These are phyloP conservation scores for Leccinum laetum DNA, from an alignment of 1,284 basidiomycete species.

Conservation along the genomic window DNA sequence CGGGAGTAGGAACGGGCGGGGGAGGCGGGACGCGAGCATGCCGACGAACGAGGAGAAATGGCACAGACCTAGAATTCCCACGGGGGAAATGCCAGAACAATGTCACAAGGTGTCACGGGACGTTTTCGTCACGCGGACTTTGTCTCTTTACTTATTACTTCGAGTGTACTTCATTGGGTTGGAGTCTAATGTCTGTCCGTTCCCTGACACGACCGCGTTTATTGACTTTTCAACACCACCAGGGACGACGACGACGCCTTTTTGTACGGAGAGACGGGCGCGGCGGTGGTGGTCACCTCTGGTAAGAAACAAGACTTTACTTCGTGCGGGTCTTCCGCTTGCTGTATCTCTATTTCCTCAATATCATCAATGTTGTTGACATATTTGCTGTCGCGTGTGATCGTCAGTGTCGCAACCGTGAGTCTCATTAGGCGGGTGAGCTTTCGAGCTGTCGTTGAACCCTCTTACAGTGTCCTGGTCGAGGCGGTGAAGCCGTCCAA, in stretches of 20 bases:
- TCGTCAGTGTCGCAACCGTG: constrained; percentile 55
- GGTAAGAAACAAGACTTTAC: constrained; percentile 41
- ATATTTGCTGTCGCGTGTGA: constrained; percentile 35
- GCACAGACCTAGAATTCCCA: too few species aligned
- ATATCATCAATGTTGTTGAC: constrained; percentile 39
- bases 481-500: constrained; percentile 45
- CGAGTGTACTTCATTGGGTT: constrained; percentile 8
- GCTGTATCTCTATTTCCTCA: constrained; percentile 37
- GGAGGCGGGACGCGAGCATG: constrained; percentile 9
- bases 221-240: constrained; percentile 26
- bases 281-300: constrained; percentile 38
- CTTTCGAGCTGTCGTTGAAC: constrained; percentile 18
- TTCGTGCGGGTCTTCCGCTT: constrained; percentile 23
- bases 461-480: constrained; percentile 43
- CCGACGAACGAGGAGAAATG: background rate
- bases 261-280: constrained; percentile 61
- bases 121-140: constrained; percentile 24
- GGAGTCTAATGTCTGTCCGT: constrained; percentile 32
- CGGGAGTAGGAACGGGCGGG: background rate
- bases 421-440: constrained; percentile 36
- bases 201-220: constrained; percentile 18
- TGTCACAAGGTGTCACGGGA: constrained; percentile 24
- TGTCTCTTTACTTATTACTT: constrained; percentile 22
- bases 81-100: constrained; percentile 1
- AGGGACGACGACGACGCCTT: constrained; percentile 77